phyloP scores from a whole-genome alignment of 2,329 filamentous ascomycete genomes.

The Pestalotiopsis sp. region DNA sequence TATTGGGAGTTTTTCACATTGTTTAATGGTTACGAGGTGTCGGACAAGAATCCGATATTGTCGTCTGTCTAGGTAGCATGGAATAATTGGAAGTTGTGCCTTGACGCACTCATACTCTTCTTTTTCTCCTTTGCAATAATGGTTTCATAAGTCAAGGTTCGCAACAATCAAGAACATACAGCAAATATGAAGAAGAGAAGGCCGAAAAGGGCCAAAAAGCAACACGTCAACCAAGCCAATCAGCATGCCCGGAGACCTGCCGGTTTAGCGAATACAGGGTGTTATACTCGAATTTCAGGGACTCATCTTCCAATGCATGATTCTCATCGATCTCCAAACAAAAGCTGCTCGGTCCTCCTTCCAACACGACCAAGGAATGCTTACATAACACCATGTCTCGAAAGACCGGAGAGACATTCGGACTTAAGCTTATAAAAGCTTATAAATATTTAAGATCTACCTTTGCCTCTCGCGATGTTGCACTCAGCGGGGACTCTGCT shows the following conservation, averaged over 20 bases:
- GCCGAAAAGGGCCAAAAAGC: not conserved
- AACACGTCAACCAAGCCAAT: not conserved
- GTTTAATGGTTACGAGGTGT: not conserved
- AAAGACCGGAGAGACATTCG: not conserved
- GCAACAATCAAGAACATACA: no score
- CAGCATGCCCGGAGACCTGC: not conserved
- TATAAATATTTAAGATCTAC: not conserved
- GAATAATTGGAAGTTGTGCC: not conserved
- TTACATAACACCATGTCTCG: not conserved
- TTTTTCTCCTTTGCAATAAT: not conserved
- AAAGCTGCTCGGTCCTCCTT: not conserved
- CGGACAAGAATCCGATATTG: not conserved
- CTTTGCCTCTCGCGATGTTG: not conserved
- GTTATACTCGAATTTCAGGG: not conserved
- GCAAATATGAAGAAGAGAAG: not conserved
- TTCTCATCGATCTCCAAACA: not conserved
- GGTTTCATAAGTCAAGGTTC: not conserved
- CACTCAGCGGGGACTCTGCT: not conserved
- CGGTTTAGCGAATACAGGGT: not conserved
- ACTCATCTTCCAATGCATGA: not conserved
- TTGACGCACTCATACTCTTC: not conserved
- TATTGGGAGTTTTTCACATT: not conserved
- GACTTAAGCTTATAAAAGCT: not conserved
- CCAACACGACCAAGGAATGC: not conserved
- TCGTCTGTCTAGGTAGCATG: not conserved